These are phyloP conservation scores for Pseudoscleropodium purum DNA, from an alignment of 225 moss, liverwort and hornwort genomes.

Conservation along the genomic window DNA sequence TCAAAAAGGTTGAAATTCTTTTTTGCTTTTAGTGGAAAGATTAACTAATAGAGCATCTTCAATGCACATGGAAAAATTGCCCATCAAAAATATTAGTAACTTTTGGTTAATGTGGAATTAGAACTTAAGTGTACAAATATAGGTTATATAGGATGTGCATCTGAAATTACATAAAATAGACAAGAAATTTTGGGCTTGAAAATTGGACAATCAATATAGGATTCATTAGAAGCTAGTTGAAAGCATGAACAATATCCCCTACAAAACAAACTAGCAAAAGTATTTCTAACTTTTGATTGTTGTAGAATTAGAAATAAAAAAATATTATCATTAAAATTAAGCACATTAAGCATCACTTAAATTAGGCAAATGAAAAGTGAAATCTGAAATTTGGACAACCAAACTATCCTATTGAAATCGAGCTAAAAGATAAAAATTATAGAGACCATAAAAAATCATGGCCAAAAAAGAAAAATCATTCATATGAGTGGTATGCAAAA, in stretches of 20 bases:
- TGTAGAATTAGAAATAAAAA: background rate
- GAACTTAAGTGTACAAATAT: background rate
- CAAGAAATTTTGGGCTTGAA: background rate
- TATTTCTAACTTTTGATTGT: background rate
- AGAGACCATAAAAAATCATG: background rate
- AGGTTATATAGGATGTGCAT: accelerated
- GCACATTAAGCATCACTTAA: background rate
- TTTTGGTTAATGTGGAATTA: background rate
- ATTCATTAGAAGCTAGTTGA: background rate
- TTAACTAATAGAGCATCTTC: background rate
- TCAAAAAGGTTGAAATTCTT: background rate
- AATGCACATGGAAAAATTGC: background rate
- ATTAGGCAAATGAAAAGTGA: background rate
- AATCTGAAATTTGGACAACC: background rate
- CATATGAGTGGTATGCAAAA: background rate
- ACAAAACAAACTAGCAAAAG: accelerated
- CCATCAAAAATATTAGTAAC: background rate
- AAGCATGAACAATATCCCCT: background rate
- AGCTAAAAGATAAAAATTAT: background rate
- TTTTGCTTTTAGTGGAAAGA: background rate
- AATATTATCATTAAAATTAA: background rate
- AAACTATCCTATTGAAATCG: background rate
- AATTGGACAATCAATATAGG: background rate
- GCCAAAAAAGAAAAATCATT: background rate
- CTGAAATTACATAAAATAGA: background rate